These are phyloP conservation scores for Penicillium atrosanguineum DNA, from an alignment of 495 filamentous ascomycete genomes.

Conservation along the genomic window DNA sequence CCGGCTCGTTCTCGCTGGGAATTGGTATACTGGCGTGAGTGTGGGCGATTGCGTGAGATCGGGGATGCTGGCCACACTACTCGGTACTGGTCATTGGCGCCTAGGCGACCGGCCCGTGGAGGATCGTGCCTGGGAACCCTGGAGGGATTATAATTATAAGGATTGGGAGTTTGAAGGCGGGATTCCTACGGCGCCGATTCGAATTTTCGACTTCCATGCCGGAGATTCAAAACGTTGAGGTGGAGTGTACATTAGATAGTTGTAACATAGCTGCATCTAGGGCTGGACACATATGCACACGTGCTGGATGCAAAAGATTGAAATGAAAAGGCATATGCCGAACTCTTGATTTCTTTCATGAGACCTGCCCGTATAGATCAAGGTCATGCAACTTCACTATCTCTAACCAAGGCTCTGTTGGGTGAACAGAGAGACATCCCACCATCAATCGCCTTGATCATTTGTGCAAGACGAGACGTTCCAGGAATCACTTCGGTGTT, in stretches of 20 bases:
- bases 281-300: not conserved
- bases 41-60: slow-evolving; percentile 63
- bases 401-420: not conserved
- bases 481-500: not conserved
- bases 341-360: not conserved
- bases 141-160: slow-evolving; percentile 15
- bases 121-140: slow-evolving; percentile 13
- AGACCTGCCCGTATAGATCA: not conserved
- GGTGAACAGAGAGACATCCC: not conserved
- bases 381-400: not conserved
- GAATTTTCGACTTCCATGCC: slow-evolving; percentile 12
- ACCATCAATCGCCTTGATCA: not conserved
- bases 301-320: not conserved
- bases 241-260: not conserved
- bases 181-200: slow-evolving; percentile 30
- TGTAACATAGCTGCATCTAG: slow-evolving; percentile 1
- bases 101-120: slow-evolving; percentile 23
- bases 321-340: not conserved
- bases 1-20: slow-evolving; percentile 72
- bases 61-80: slow-evolving; percentile 35
- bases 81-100: slow-evolving; percentile 26
- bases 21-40: slow-evolving; percentile 65
- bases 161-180: slow-evolving; percentile 38
- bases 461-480: not conserved
- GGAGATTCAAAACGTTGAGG: not conserved